Evolutionary conservation across 306 rosid genomes (phyloP).

Genomic region (Betula pendula): DNA sequence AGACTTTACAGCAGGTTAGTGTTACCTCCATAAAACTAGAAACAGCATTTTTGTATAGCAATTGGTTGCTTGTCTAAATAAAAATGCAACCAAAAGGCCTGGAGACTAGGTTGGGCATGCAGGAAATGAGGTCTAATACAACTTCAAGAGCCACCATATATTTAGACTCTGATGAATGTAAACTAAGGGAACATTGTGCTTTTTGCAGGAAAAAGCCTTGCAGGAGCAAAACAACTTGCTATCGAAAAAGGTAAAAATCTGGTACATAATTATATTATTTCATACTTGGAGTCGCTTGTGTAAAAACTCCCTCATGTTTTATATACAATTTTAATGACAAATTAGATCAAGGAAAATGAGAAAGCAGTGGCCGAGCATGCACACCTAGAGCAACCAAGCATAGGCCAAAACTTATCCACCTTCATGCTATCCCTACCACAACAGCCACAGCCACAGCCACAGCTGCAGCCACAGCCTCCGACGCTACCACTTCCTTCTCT

Average conservation of each 20-base stretch:
- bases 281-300: background rate
- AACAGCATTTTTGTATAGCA: no score
- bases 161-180: background rate
- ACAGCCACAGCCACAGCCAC: conserved; percentile 18
- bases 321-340: conserved; percentile 1
- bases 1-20: no score
- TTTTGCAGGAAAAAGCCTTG: conserved; percentile 67
- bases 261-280: background rate
- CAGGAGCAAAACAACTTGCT: conserved; percentile 65
- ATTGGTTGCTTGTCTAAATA: no score
- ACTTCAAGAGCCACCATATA: conserved; percentile 5
- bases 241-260: conserved; percentile 55
- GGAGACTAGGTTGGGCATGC: background rate
- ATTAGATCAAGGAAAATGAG: conserved; percentile 61
- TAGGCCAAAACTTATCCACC: conserved; percentile 41
- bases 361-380: conserved; percentile 31
- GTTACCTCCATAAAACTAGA: no score
- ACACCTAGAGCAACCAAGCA: conserved; percentile 29
- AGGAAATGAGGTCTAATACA: background rate
- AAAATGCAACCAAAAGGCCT: background rate
- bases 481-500: conserved; percentile 42
- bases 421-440: conserved; percentile 36
- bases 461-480: conserved; percentile 13
- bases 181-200: conserved; percentile 14
- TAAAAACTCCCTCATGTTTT: background rate